Evolutionary conservation across 2,329 filamentous ascomycete species (phyloP).

Genomic region (Lecanicillium sp.): DNA sequence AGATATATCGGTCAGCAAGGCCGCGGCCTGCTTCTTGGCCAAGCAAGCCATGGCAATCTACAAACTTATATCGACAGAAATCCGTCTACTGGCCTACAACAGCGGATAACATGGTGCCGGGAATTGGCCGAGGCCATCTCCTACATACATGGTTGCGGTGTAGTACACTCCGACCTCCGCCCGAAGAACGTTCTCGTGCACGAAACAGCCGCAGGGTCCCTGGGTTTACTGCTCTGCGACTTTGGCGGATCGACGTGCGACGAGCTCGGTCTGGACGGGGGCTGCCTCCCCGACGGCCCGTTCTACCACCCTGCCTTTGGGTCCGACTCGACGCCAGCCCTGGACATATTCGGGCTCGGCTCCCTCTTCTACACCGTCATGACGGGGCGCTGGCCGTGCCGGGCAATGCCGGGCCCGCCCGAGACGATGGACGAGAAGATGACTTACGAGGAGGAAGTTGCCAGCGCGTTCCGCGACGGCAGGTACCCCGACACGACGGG

Average conservation of each 20-base stretch:
- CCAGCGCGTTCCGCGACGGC: background rate
- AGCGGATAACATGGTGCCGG: conserved; percentile 21
- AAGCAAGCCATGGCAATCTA: conserved; percentile 16
- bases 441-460: background rate
- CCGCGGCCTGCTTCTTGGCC: background rate
- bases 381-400: conserved; percentile 4
- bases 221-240: conserved; percentile 27
- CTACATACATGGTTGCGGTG: conserved; percentile 24
- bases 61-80: conserved; percentile 14
- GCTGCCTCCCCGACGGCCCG: conserved; percentile 22
- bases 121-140: conserved; percentile 25
- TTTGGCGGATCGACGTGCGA: conserved; percentile 27
- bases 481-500: background rate
- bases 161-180: conserved; percentile 29
- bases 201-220: conserved; percentile 17
- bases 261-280: conserved; percentile 22
- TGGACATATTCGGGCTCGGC: conserved; percentile 1
- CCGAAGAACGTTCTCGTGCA: conserved; percentile 28
- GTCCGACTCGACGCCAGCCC: background rate
- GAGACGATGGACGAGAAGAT: conserved; percentile 1
- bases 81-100: conserved; percentile 7
- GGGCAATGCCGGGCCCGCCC: background rate
- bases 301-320: conserved; percentile 17
- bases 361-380: conserved; percentile 6
- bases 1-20: conserved; percentile 5